phyloP scores from a whole-genome alignment of 179 eudicot species.

The Dionaea muscipula region DNA sequence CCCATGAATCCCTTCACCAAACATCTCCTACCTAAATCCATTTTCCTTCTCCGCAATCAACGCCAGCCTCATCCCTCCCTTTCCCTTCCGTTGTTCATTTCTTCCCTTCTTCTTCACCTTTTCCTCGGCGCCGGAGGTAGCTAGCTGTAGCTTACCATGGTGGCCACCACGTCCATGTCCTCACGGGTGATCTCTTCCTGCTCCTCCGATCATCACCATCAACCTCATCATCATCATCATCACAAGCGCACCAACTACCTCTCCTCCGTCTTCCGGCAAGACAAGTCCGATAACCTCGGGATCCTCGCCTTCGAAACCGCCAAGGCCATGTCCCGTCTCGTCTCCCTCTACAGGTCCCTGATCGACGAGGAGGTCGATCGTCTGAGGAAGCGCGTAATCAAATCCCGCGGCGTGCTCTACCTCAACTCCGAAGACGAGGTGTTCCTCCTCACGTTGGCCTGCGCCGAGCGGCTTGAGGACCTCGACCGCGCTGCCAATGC shows the following conservation, averaged over 20 bases:
- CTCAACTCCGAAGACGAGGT: slow-evolving; percentile 44
- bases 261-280: not conserved
- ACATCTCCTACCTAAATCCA: too few relatives aligned
- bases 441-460: slow-evolving; percentile 52
- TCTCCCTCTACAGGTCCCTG: slow-evolving; percentile 57
- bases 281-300: slow-evolving; percentile 24
- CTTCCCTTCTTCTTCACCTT: not conserved
- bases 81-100: not conserved
- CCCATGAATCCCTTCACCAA: too few relatives aligned
- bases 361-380: slow-evolving; percentile 28
- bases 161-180: slow-evolving; percentile 2
- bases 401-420: slow-evolving; percentile 34
- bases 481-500: slow-evolving; percentile 48
- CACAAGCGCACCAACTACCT: slow-evolving; percentile 4
- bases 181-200: too few relatives aligned
- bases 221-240: slow-evolving; percentile 4
- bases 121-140: not conserved
- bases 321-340: slow-evolving; percentile 40
- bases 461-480: slow-evolving; percentile 76
- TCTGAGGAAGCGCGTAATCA: slow-evolving; percentile 20
- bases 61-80: too few relatives aligned
- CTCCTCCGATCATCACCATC: too few relatives aligned
- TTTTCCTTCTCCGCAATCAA: too few relatives aligned
- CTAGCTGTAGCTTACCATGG: too few relatives aligned
- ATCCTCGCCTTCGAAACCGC: slow-evolving; percentile 73